Evolutionary conservation across 352 stramenopile genomes (phyloP).

Genomic region (Elongisporangium anandrum): DNA sequence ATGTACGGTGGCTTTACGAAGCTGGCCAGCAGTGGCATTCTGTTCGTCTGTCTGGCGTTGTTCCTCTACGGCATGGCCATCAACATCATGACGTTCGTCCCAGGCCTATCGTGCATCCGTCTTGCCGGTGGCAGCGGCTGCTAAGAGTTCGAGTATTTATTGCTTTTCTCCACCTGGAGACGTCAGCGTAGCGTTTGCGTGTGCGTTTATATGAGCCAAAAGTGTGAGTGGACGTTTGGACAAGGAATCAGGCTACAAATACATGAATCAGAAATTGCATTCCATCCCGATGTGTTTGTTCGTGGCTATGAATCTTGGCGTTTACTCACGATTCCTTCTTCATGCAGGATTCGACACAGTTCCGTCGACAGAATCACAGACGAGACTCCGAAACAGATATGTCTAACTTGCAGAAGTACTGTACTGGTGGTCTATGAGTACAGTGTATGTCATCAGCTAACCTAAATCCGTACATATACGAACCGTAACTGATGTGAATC

Average conservation of each 20-base stretch:
- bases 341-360: too few species aligned
- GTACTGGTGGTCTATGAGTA: too few species aligned
- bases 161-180: not conserved
- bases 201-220: not conserved
- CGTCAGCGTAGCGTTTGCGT: not conserved
- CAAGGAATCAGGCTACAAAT: not conserved
- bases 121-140: conserved; percentile 30
- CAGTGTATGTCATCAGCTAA: too few species aligned
- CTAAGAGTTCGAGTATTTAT: conserved; percentile 9
- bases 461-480: too few species aligned
- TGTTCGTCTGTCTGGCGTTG: conserved; percentile 23
- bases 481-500: too few species aligned
- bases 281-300: too few species aligned
- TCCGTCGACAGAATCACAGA: too few species aligned
- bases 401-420: too few species aligned
- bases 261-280: too few species aligned
- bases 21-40: conserved; percentile 19
- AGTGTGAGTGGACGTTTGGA: not conserved
- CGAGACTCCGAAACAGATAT: too few species aligned
- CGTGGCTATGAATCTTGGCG: too few species aligned
- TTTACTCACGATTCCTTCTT: too few species aligned
- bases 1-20: conserved; percentile 69
- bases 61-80: conserved; percentile 34
- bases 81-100: conserved; percentile 31
- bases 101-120: conserved; percentile 25